Evolutionary conservation across 2,329 filamentous ascomycete species (phyloP).

Genomic region (Fusarium cyanostomum): DNA sequence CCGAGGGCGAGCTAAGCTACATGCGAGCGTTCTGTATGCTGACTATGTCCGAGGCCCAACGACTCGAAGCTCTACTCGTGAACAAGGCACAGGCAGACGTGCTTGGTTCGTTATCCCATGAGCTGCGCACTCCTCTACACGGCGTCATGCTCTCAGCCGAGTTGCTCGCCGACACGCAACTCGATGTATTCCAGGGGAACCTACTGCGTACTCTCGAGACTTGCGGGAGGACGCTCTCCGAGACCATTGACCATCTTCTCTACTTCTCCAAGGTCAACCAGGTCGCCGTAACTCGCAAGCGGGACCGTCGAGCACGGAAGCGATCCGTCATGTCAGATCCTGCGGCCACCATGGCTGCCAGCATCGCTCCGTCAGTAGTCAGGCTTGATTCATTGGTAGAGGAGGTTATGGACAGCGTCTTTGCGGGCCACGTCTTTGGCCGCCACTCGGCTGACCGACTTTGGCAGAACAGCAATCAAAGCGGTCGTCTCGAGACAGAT

Average conservation of each 20-base stretch:
- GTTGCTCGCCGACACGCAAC: slow-evolving; percentile 60
- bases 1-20: slow-evolving; percentile 60
- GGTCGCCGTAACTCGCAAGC: slow-evolving; percentile 32
- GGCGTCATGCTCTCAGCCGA: slow-evolving; percentile 66
- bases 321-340: slow-evolving; percentile 11
- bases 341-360: background rate
- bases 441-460: slow-evolving; percentile 25
- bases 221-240: slow-evolving; percentile 60
- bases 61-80: slow-evolving; percentile 50
- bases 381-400: slow-evolving; percentile 31
- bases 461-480: slow-evolving; percentile 15
- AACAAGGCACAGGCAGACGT: slow-evolving; percentile 65
- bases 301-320: slow-evolving; percentile 16
- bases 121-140: slow-evolving; percentile 68
- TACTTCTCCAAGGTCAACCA: slow-evolving; percentile 65
- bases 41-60: slow-evolving; percentile 65
- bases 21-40: slow-evolving; percentile 62
- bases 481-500: background rate
- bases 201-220: slow-evolving; percentile 60
- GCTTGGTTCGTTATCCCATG: slow-evolving; percentile 69
- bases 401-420: slow-evolving; percentile 39
- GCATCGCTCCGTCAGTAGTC: slow-evolving; percentile 7
- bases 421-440: slow-evolving; percentile 31
- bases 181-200: slow-evolving; percentile 58
- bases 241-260: slow-evolving; percentile 63